A percentile compares a stretch with the other conserved stretches of the same genome.
phyloP scores from a whole-genome alignment of 345 rosid species.

The Eutrema yunnanense region DNA sequence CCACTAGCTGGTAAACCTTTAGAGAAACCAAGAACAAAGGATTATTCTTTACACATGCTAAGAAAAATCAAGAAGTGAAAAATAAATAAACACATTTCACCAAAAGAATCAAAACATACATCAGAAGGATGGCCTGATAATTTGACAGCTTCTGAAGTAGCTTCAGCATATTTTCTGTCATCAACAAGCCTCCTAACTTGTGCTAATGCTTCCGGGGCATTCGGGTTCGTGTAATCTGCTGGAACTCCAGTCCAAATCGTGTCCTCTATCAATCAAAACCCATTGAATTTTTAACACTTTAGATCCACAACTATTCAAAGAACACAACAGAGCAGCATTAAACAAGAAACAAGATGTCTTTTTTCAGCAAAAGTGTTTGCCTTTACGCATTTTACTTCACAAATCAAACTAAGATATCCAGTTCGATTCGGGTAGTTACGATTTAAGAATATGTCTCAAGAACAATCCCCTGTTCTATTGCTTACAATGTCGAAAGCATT shows the following conservation, averaged over 20 bases:
- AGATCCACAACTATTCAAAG: background rate
- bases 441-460: background rate
- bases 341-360: background rate
- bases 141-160: slow-evolving; percentile 57
- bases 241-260: slow-evolving; percentile 89
- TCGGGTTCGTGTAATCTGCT: slow-evolving; percentile 55
- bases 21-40: slow-evolving; percentile 3
- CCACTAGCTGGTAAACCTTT: slow-evolving; percentile 82
- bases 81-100: background rate
- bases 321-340: background rate
- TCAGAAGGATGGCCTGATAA: slow-evolving; percentile 62
- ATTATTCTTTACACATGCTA: background rate
- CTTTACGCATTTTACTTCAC: background rate
- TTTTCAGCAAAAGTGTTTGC: background rate
- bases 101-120: slow-evolving; percentile 35
- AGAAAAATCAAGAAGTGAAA: background rate
- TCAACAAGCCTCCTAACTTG: slow-evolving; percentile 70
- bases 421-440: background rate
- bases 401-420: background rate
- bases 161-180: slow-evolving; percentile 52
- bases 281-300: background rate
- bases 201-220: slow-evolving; percentile 55
- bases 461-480: background rate
- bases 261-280: slow-evolving; percentile 48
- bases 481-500: background rate